These are phyloP conservation scores for Aethionema arabicum DNA, from an alignment of 345 rosid genomes.

Conservation along the genomic window DNA sequence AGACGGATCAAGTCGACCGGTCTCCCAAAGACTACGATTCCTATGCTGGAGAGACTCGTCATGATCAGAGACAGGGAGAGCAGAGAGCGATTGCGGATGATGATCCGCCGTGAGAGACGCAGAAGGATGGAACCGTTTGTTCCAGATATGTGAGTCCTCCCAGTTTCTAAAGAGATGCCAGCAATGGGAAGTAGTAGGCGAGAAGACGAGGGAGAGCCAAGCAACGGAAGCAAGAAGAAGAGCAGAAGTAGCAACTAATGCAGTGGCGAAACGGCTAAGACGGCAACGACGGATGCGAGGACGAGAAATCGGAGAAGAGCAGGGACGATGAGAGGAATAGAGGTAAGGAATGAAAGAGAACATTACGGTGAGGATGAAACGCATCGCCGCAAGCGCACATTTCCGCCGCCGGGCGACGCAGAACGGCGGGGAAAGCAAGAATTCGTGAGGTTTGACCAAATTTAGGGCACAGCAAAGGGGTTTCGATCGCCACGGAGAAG, in stretches of 20 bases:
- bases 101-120: conserved; percentile 18
- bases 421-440: conserved; percentile 18
- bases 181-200: conserved; percentile 53
- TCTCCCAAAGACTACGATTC: conserved; percentile 46
- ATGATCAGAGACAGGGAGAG: conserved; percentile 18
- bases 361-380: conserved; percentile 37
- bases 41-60: conserved; percentile 22
- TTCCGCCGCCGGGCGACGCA: conserved; percentile 39
- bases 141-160: conserved; percentile 44
- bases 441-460: conserved; percentile 2
- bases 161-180: conserved; percentile 55
- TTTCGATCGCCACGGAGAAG: conserved; percentile 24
- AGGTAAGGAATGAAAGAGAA: conserved; percentile 36
- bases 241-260: conserved; percentile 51
- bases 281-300: conserved; percentile 51
- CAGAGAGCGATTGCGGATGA: conserved; percentile 29
- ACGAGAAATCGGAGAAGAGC: conserved; percentile 38
- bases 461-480: conserved; percentile 23
- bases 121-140: conserved; percentile 30
- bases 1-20: conserved; percentile 28
- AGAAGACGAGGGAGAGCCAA: conserved; percentile 85
- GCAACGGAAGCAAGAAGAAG: conserved; percentile 67
- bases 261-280: conserved; percentile 50
- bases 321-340: conserved; percentile 32
- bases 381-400: conserved; percentile 46